Base-by-base conservation (phyloP, 202 grass and related monocot species). In the Elaeis oleifera region DNA sequence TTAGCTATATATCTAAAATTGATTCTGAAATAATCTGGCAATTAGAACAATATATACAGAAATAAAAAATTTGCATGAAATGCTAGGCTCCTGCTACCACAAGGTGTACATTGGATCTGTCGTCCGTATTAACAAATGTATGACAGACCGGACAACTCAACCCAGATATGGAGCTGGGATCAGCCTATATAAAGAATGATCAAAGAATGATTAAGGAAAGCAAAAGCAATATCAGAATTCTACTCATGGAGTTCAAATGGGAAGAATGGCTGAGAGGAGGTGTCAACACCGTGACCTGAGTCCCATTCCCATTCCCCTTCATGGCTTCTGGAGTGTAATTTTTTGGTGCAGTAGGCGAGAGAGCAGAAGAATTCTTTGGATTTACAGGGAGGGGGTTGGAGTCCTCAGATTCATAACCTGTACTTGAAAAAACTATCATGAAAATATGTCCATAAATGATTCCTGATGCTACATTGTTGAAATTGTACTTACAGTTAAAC, bases 401-500 rank as follows among this genome's bases (percentile, higher is more conserved):
- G 49, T 64, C 76, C 50, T 91, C 80, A 1, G 70, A 59, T 23
- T 87, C 83, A 54, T 91, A 91, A 67, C 80, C 83, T 91, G 66
- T 23, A 56, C 50, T 36, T 14, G 15, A 27, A 62, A 17, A 60
- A 16, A 22, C 49, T 2, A 7, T 51, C 60, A 54, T 71, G 48
- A 1, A 58, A 50, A 57, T 44, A 44, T 13, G 36, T 44, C 36
- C 36, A 13, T 3, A 44, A 14, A 6, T 44, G 36, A 44, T 44
- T 11, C 36, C 6, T 44, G 36, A 44, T 44, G 36, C 36, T 14
- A 13, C 9, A 3, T 64, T 4, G 17, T 4, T 25, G 23, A 32
- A 17, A 63, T 51, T 21, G 53, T 65, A 70, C 85, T 80, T 74
- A 95, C 83, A 95, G 52, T 95, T 86, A 39, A 90, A 90, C 61